Percentiles rank a stretch among this genome's conserved stretches.
Evolutionary conservation across 768 basidiomycete species (phyloP).

Genomic region (Pleurotus djamor): DNA sequence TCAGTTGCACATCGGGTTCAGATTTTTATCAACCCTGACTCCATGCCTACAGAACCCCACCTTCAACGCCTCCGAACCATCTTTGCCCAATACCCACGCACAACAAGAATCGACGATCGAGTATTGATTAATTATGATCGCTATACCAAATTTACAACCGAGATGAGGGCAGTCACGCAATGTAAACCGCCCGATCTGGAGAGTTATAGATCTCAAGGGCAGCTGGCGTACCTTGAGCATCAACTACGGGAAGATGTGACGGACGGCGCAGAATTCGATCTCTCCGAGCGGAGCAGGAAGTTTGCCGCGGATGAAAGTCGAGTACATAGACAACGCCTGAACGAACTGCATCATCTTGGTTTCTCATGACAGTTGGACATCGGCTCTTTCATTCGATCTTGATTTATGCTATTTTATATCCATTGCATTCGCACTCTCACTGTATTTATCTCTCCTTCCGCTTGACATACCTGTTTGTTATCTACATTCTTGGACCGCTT

Average conservation of each 20-base stretch:
- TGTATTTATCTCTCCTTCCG: not conserved
- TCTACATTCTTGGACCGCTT: not conserved
- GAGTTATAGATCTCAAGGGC: conserved; percentile 24
- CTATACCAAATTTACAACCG: conserved; percentile 33
- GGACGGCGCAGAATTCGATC: conserved; percentile 26
- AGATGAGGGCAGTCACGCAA: conserved; percentile 27
- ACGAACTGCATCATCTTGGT: conserved; percentile 20
- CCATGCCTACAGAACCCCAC: conserved; percentile 29
- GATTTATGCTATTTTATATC: not conserved
- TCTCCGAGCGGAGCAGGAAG: conserved; percentile 27
- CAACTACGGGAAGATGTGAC: conserved; percentile 30
- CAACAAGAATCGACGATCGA: conserved; percentile 24
- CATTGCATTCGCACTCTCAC: not conserved
- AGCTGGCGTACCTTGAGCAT: conserved; percentile 39
- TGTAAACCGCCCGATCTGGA: conserved; percentile 31
- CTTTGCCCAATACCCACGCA: conserved; percentile 25
- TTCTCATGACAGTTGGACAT: conserved; percentile 12
- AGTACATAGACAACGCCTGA: conserved; percentile 15
- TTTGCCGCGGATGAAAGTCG: conserved; percentile 25
- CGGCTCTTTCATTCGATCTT: not conserved
- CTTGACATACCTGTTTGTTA: not conserved
- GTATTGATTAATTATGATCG: conserved; percentile 41
- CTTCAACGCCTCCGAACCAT: conserved; percentile 30
- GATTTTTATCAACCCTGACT: conserved; percentile 10
- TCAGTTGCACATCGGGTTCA: too few species aligned